Evolutionary conservation across 164 flowering plant genomes (phyloP).

Genomic region (Sedum album): DNA sequence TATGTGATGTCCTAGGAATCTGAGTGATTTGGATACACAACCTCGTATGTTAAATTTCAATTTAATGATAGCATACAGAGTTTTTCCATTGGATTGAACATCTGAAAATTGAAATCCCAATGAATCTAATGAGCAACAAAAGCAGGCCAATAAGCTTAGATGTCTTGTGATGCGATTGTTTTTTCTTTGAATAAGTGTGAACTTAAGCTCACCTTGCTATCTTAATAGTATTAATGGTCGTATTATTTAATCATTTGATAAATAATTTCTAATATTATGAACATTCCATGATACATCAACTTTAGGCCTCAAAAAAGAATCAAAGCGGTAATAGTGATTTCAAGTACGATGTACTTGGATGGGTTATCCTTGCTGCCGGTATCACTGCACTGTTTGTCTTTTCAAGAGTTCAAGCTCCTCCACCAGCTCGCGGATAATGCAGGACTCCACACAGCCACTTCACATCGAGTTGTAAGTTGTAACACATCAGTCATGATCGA

Average conservation of each 20-base stretch:
- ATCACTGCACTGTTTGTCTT: slow-evolving; percentile 61
- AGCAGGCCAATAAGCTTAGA: too few species aligned
- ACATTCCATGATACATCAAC: background rate
- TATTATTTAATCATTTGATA: background rate
- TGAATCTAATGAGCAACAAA: too few species aligned
- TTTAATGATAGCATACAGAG: too few species aligned
- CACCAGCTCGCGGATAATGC: slow-evolving; percentile 54
- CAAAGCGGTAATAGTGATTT: slow-evolving; percentile 36
- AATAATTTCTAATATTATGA: background rate
- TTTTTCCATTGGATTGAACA: too few species aligned
- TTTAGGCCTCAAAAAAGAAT: slow-evolving; percentile 54
- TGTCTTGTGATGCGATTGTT: too few species aligned
- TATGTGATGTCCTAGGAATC: too few species aligned
- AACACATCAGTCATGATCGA: background rate
- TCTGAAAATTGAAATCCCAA: too few species aligned
- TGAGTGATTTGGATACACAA: too few species aligned
- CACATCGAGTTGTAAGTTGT: too few species aligned
- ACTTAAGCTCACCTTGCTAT: background rate
- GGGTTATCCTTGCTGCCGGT: slow-evolving; percentile 71
- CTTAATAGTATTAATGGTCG: background rate
- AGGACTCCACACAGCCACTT: background rate
- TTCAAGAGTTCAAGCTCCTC: slow-evolving; percentile 57
- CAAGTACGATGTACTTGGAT: slow-evolving; percentile 66
- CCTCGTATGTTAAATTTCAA: too few species aligned
- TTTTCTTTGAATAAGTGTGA: too few species aligned